phyloP scores from a whole-genome alignment of 768 basidiomycete genomes.

The Suillus subluteus region DNA sequence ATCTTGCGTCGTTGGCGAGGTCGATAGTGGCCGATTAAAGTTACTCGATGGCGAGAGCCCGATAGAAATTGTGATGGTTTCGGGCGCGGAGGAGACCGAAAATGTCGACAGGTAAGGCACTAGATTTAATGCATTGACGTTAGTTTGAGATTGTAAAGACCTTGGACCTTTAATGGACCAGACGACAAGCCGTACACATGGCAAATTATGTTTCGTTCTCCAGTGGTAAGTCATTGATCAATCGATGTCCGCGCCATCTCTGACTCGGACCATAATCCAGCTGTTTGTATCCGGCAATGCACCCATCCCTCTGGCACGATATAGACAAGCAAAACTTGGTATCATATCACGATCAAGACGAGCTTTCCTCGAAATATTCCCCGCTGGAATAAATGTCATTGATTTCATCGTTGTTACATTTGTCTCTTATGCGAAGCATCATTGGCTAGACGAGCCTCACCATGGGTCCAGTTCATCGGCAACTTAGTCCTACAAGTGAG shows the following conservation, averaged over 20 bases:
- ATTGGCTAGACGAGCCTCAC: slow-evolving; percentile 5
- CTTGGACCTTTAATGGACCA: slow-evolving; percentile 42
- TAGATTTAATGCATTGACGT: neutral
- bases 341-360: slow-evolving; percentile 40
- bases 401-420: slow-evolving; percentile 31
- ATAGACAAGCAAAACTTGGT: slow-evolving; percentile 40
- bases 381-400: slow-evolving; percentile 32
- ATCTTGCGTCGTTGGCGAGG: slow-evolving; percentile 37
- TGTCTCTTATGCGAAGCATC: slow-evolving; percentile 14
- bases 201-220: slow-evolving; percentile 42
- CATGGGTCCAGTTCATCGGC: neutral
- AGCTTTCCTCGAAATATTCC: slow-evolving; percentile 40
- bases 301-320: slow-evolving; percentile 35
- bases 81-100: slow-evolving; percentile 12
- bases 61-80: slow-evolving; percentile 20
- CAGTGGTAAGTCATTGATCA: slow-evolving; percentile 31
- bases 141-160: slow-evolving; percentile 23
- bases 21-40: slow-evolving; percentile 33
- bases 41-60: slow-evolving; percentile 21
- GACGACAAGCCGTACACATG: slow-evolving; percentile 40
- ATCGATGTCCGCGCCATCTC: neutral
- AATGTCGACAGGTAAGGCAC: slow-evolving; percentile 26
- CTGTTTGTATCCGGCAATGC: slow-evolving; percentile 35
- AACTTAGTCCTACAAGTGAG: neutral
- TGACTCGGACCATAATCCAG: slow-evolving; percentile 21